Conservation (phyloP, 495 filamentous ascomycete genomes). For the Tuber indicum region DNA sequence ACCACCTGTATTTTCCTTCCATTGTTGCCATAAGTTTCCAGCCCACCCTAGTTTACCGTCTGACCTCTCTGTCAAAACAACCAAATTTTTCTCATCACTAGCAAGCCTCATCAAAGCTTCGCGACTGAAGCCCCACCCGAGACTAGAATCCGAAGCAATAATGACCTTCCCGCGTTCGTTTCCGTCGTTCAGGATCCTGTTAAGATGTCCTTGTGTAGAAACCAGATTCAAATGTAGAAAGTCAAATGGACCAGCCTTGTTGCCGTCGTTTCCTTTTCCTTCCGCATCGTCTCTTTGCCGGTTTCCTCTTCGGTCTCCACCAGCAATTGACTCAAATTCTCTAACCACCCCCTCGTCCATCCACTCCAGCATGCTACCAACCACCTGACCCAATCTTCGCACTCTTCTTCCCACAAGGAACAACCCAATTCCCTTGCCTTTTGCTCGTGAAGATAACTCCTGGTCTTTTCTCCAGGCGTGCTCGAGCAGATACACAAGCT, state of each 20-base stretch:
- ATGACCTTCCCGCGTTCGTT: slow-evolving; percentile 62
- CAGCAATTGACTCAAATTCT: slow-evolving; percentile 76
- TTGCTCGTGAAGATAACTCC: slow-evolving; percentile 49
- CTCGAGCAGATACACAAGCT: slow-evolving; percentile 85
- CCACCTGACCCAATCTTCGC: slow-evolving; percentile 49
- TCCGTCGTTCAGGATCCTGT: slow-evolving; percentile 44
- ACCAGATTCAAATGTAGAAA: slow-evolving; percentile 66
- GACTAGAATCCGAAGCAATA: slow-evolving; percentile 76
- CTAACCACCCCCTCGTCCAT: slow-evolving; percentile 91
- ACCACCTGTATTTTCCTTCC: slow-evolving; percentile 22
- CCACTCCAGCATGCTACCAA: slow-evolving; percentile 96
- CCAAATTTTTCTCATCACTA: slow-evolving; percentile 65
- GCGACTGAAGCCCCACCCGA: slow-evolving; percentile 94
- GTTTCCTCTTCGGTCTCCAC: slow-evolving; percentile 47
- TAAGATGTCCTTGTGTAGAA: slow-evolving; percentile 41
- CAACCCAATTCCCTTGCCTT: slow-evolving; percentile 62
- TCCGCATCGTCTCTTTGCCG: slow-evolving; percentile 44
- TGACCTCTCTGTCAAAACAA: slow-evolving; percentile 68
- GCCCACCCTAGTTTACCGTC: slow-evolving; percentile 36
- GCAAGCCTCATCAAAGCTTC: slow-evolving; percentile 72
- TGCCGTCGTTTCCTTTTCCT: slow-evolving; percentile 44
- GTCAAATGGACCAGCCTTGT: slow-evolving; percentile 70
- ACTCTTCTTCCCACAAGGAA: slow-evolving; percentile 75
- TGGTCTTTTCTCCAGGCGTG: slow-evolving; percentile 70
- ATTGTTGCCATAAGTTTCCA: slow-evolving; percentile 37